phyloP scores from a whole-genome alignment of 2,329 filamentous ascomycete genomes.

The Clonostachys sp. region DNA sequence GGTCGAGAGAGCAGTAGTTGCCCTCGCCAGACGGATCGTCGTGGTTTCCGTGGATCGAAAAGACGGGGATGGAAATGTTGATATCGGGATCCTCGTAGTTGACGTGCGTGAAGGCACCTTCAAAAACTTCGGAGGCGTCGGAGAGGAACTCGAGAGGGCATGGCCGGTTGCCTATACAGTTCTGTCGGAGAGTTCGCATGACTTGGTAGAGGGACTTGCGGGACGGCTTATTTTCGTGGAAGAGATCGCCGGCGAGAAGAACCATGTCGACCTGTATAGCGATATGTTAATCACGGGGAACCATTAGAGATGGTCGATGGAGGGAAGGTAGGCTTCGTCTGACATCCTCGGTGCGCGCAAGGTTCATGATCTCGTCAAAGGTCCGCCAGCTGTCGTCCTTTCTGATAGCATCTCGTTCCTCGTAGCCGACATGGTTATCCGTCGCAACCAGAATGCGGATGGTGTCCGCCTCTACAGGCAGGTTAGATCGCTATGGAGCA shows the following conservation, averaged over 20 bases:
- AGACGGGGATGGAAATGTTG: constrained; percentile 94
- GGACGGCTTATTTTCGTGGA: constrained; percentile 97
- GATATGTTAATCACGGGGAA: not conserved
- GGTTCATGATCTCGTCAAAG: constrained; percentile 91
- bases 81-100: constrained; percentile 98
- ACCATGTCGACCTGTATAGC: constrained; percentile 80
- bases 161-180: constrained; percentile 91
- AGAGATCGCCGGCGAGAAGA: constrained; percentile 87
- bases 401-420: constrained; percentile 88
- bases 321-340: constrained; percentile 3
- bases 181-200: constrained; percentile 88
- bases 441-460: constrained; percentile 93
- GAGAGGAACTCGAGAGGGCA: constrained; percentile 93
- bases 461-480: constrained; percentile 60
- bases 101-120: constrained; percentile 84
- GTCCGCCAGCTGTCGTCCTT: constrained; percentile 95
- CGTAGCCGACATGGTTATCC: constrained; percentile 96
- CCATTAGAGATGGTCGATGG: not conserved
- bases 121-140: constrained; percentile 87
- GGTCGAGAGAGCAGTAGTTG: constrained; percentile 83
- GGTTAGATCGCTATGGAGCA: too few relatives aligned
- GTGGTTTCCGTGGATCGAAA: constrained; percentile 97
- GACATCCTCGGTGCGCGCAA: constrained; percentile 80
- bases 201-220: constrained; percentile 96
- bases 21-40: constrained; percentile 97